Base-by-base conservation (phyloP, 2,329 filamentous ascomycete species). In the Aspergillus bombycis region DNA sequence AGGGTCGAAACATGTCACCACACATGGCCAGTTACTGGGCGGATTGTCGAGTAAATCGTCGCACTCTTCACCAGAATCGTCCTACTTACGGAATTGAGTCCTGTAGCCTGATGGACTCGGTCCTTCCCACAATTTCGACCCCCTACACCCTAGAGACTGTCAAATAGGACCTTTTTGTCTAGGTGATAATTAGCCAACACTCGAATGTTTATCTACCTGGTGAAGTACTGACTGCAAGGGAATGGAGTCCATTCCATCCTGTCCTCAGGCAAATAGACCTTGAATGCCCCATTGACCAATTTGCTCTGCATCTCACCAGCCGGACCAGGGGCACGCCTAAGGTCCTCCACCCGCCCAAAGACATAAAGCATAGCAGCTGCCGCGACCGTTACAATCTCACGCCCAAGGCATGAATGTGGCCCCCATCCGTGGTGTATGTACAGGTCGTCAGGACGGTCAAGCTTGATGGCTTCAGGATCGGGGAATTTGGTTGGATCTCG, bases 111-210 rank as follows among this genome's bases (percentile, higher is more conserved):
- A 30, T 50, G 26, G 11, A 5, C 5, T 50, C 5, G 30, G 11
- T 19, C 23, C 8, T 5, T 28, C 5, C 12, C 12, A 16, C 14
- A 14, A 4, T 8, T 8, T 16, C 12, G 3, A 50, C 10, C 21
- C 14, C 0, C 46, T 7, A 10, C 12, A 41, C 21, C 34, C 50
- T 28, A 52, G 11, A 64, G 32, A 4, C 38, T 48, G 43, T 63
- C 52, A 32, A 65, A 65, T 1, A 62, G 11, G 0, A 62, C 61
- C 26, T 65, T 65, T 50, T 61, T 65, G 50, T 61, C 61, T 63
- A 41, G 26, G 10, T 14, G 6, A 21, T 11, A 2, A 38, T 60
- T 45, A 65, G 60, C 52, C 8, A 19, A 41, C 9, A 26, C 4
- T 32, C 12, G 10, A 23, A 46, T 32, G 30, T 16, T 26, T 4